phyloP scores from a whole-genome alignment of 2,329 filamentous ascomycete species.

The Aspergillus sp. region DNA sequence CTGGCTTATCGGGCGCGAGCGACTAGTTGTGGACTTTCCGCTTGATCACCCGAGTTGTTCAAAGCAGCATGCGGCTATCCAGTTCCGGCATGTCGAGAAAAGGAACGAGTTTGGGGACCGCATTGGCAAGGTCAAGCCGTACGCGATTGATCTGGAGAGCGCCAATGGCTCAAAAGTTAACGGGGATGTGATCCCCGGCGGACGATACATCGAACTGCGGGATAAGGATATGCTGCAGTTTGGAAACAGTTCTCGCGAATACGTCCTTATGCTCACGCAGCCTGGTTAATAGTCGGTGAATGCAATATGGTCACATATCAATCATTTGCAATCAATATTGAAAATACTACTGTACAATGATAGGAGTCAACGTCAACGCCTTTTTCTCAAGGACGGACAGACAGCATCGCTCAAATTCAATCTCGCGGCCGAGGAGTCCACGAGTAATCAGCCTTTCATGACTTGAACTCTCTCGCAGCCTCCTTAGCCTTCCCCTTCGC shows the following conservation, averaged over 20 bases:
- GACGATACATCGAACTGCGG: conserved; percentile 80
- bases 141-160: conserved; percentile 90
- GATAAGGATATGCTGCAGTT: conserved; percentile 89
- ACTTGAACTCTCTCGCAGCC: conserved; percentile 16
- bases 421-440: too few relatives aligned
- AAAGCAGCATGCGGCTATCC: conserved; percentile 92
- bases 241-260: conserved; percentile 85
- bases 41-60: conserved; percentile 90
- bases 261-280: conserved; percentile 82
- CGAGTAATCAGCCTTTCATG: not conserved
- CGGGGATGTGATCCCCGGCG: conserved; percentile 67
- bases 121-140: conserved; percentile 75
- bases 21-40: conserved; percentile 74
- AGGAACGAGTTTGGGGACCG: conserved; percentile 85
- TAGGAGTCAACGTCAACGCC: too few relatives aligned
- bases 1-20: conserved; percentile 85
- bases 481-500: conserved; percentile 28
- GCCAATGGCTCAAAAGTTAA: conserved; percentile 88
- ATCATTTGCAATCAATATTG: too few relatives aligned
- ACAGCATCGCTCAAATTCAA: too few relatives aligned
- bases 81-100: conserved; percentile 83
- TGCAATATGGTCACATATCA: too few relatives aligned
- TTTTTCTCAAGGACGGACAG: too few relatives aligned
- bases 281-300: conserved; percentile 17
- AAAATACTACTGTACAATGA: too few relatives aligned